Base-by-base conservation (phyloP, 1,284 basidiomycete species). In the Abortiporus biennis region DNA sequence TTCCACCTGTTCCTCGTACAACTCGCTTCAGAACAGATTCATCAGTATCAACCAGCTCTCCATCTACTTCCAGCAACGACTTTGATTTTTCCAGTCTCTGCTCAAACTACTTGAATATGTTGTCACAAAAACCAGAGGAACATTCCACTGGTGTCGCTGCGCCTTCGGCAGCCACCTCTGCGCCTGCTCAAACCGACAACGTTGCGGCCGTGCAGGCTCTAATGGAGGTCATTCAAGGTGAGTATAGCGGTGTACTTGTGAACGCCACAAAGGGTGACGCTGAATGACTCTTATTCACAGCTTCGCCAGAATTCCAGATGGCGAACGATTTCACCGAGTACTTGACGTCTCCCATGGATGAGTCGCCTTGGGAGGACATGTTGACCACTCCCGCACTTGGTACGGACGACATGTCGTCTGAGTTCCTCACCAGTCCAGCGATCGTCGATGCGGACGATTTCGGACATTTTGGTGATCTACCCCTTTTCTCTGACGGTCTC, bases 1-100 rank as follows among this genome's bases (percentile, higher is more conserved):
- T 86, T 38, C 83, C 84, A 35, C 75, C 75, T 47, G 74, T 75
- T 43, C 83, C 84, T 46, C 70, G 70, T 43, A 73, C 72, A 57
- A 68, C 66, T 55, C 69, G 72, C 47, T 69, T 57, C 61, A 65
- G 64, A 63, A 47, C 57, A 41, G 48, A 59, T 57, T 44, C 62
- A 47, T 57, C 64, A 42, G 37, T 50, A 39, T 42, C 58, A 56
- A 57, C 55, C 45, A 33, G 53, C 31, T 45, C 53, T 43, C 34
- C 56, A 25, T 49, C 52, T 33, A 42, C 52, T 43, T 43, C 36
- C 40, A 50, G 46, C 37, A 38, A 40, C 47, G 48, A 56, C 49
- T 51, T 62, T 43, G 57, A 67, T 46, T 66, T 74, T 36, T 32
- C 47, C 12, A 56, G 53, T 23, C 57, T 74, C 45, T 63, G 64